These are phyloP conservation scores for Clausena lansium DNA, from an alignment of 345 rosid species.

Conservation along the genomic window DNA sequence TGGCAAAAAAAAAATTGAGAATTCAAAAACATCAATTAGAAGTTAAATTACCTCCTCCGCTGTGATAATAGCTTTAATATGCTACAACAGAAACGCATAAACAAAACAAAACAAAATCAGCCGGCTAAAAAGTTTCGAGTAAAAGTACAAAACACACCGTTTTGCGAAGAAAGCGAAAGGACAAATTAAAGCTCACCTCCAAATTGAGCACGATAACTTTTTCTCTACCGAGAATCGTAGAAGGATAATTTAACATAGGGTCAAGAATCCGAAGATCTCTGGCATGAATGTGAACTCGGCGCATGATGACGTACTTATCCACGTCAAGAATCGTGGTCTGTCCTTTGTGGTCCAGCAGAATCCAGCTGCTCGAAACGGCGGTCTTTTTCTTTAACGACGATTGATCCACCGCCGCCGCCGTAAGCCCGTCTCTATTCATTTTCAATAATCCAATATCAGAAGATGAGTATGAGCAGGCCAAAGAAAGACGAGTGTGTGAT, in stretches of 20 bases:
- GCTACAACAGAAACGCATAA: conserved; percentile 22
- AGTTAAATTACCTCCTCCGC: conserved; percentile 45
- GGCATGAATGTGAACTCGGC: conserved; percentile 53
- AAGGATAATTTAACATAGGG: conserved; percentile 50
- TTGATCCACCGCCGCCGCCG: conserved; percentile 25
- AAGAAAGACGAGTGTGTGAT: background rate
- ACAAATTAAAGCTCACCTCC: conserved; percentile 36
- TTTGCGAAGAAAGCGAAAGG: background rate
- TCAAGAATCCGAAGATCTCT: conserved; percentile 62
- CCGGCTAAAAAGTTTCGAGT: background rate
- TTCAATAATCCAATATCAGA: background rate
- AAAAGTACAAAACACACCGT: background rate
- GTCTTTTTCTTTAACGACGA: conserved; percentile 39
- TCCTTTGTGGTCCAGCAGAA: conserved; percentile 36
- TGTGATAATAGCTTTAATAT: conserved; percentile 58
- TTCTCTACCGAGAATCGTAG: conserved; percentile 49
- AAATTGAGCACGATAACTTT: conserved; percentile 52
- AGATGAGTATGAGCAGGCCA: background rate
- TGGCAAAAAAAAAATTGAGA: background rate
- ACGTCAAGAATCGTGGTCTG: conserved; percentile 36
- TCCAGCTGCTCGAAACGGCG: conserved; percentile 42
- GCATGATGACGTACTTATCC: conserved; percentile 56
- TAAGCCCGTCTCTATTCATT: conserved; percentile 16
- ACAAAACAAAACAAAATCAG: conserved; percentile 17
- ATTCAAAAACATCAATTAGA: background rate